These are phyloP conservation scores for Carex pumila DNA, from an alignment of 176 grass and related monocot species.

Conservation along the genomic window DNA sequence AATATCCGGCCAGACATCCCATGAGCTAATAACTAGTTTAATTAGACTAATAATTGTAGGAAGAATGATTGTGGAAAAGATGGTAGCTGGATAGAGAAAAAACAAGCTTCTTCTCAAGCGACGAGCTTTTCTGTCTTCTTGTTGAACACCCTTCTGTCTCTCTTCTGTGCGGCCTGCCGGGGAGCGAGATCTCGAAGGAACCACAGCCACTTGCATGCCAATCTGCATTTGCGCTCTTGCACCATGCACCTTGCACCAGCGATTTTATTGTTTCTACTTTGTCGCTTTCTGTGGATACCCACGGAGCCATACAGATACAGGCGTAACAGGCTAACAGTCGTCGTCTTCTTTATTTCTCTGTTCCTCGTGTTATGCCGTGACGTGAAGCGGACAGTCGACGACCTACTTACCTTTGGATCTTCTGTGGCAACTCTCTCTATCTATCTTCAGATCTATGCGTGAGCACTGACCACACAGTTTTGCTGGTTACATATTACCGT, in stretches of 20 bases:
- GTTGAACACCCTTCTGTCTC: conserved; percentile 21
- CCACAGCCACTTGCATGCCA: not conserved
- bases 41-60: not conserved
- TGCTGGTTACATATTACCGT: too few relatives aligned
- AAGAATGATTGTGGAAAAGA: not conserved
- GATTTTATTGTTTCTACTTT: conserved; percentile 30
- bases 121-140: not conserved
- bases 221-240: not conserved
- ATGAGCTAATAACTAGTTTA: too few relatives aligned
- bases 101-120: conserved; percentile 18
- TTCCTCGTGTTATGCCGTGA: conserved; percentile 21
- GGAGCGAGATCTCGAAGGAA: conserved; percentile 20
- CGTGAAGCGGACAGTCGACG: not conserved
- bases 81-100: not conserved
- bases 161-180: conserved; percentile 21
- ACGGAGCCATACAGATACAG: conserved; percentile 14
- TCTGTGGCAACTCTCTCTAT: not conserved
- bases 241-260: not conserved
- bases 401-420: not conserved
- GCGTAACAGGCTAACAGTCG: not conserved
- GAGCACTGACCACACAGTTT: not conserved
- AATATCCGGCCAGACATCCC: too few relatives aligned
- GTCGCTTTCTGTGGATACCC: conserved; percentile 28
- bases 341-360: not conserved
- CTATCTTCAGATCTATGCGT: not conserved